Evolutionary conservation across 2,329 filamentous ascomycete species (phyloP).

Genomic region (Didymella glomerata): DNA sequence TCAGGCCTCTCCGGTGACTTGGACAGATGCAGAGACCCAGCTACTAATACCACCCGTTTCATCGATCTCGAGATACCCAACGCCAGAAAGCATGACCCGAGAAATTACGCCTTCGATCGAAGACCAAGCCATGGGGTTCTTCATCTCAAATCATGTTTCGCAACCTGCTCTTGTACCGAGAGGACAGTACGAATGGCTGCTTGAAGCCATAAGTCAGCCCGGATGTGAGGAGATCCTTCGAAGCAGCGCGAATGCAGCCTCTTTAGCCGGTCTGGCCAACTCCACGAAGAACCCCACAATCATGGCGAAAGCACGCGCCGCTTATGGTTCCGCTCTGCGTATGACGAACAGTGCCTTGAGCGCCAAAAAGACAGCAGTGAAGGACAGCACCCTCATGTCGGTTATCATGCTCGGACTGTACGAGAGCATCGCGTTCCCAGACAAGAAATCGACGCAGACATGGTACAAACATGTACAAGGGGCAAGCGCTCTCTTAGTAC

Average conservation of each 20-base stretch:
- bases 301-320: conserved; percentile 36
- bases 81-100: conserved; percentile 22
- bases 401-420: conserved; percentile 48
- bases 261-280: conserved; percentile 38
- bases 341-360: conserved; percentile 38
- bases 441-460: conserved; percentile 37
- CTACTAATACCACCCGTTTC: not conserved
- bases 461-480: conserved; percentile 48
- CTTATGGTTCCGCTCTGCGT: conserved; percentile 37
- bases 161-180: conserved; percentile 34
- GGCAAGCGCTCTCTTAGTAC: conserved; percentile 41
- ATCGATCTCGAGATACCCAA: conserved; percentile 20
- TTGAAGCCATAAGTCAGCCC: conserved; percentile 31
- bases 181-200: conserved; percentile 42
- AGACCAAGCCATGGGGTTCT: conserved; percentile 43
- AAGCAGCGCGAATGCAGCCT: conserved; percentile 35
- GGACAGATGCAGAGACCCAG: not conserved
- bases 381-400: conserved; percentile 41
- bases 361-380: conserved; percentile 25
- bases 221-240: conserved; percentile 31
- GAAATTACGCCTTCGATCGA: conserved; percentile 36
- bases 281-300: conserved; percentile 33
- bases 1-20: not conserved
- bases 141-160: conserved; percentile 41
- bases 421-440: conserved; percentile 43